Evolutionary conservation across 495 filamentous ascomycete genomes (phyloP).

Genomic region (Hypoxylon fragiforme): DNA sequence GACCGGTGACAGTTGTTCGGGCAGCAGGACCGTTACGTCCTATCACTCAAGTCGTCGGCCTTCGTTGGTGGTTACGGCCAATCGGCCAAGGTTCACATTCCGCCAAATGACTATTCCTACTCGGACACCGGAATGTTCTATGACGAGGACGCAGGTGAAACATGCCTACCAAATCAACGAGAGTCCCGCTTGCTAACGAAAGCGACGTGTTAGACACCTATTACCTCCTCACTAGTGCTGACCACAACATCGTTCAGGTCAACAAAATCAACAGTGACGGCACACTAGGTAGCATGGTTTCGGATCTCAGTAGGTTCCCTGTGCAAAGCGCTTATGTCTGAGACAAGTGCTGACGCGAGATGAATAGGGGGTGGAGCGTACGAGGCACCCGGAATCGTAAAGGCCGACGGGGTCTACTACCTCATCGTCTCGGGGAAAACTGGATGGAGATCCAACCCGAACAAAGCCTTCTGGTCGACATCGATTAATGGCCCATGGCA

Average conservation of each 20-base stretch:
- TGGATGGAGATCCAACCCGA: constrained; percentile 48
- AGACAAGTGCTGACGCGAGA: constrained; percentile 1
- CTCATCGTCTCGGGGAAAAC: constrained; percentile 51
- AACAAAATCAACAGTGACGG: constrained; percentile 51
- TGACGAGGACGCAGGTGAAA: constrained; percentile 41
- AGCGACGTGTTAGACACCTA: constrained; percentile 36
- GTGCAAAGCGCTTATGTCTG: neutral
- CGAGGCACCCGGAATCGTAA: constrained; percentile 49
- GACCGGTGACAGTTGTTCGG: constrained; percentile 44
- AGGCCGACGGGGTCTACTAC: constrained; percentile 47
- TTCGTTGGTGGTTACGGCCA: constrained; percentile 42
- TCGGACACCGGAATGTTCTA: constrained; percentile 53
- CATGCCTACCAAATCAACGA: neutral
- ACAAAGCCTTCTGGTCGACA: constrained; percentile 47
- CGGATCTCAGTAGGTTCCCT: constrained; percentile 32
- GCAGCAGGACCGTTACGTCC: constrained; percentile 49
- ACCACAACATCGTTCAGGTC: constrained; percentile 53
- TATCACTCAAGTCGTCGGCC: constrained; percentile 42
- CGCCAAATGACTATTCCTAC: constrained; percentile 48
- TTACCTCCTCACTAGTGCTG: constrained; percentile 50
- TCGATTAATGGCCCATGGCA: constrained; percentile 44
- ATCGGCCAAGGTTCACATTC: constrained; percentile 45
- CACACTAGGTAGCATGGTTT: constrained; percentile 35
- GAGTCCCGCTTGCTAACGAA: constrained; percentile 2
- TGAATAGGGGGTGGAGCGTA: constrained; percentile 41